Conservation (phyloP, 169 alveolate species). For the Plasmodium malariae region DNA sequence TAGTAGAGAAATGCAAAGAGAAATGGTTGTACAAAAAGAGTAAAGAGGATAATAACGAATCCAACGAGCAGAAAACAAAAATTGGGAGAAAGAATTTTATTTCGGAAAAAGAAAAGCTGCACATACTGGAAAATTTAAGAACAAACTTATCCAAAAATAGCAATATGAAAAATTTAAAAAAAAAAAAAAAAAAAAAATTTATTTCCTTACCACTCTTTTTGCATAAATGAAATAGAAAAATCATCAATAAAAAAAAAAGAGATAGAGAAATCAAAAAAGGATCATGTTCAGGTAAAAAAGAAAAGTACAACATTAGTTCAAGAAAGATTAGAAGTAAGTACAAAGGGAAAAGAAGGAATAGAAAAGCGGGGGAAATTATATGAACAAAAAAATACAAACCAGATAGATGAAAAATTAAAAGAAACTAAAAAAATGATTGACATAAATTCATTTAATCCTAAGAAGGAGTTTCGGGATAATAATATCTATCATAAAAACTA, state of each 20-base stretch:
- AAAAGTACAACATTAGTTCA: background rate
- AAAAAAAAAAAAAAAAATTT: constrained; percentile 31
- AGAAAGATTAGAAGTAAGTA: background rate
- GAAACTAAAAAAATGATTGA: background rate
- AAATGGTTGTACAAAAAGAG: background rate
- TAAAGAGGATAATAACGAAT: background rate
- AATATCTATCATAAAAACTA: background rate
- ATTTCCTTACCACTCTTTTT: constrained; percentile 46
- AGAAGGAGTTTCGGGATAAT: background rate
- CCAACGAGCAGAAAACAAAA: background rate
- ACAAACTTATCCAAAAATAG: constrained; percentile 5
- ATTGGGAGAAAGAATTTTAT: constrained; percentile 10
- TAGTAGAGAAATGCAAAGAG: background rate
- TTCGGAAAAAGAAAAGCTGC: constrained; percentile 41
- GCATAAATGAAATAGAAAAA: constrained; percentile 16
- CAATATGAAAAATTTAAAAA: background rate
- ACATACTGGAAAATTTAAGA: constrained; percentile 13
- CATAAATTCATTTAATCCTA: background rate
- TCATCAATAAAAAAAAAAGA: background rate
- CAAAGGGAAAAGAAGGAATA: background rate
- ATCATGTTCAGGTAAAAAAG: background rate
- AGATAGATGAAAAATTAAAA: background rate
- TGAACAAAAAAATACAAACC: background rate
- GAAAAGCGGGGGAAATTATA: background rate
- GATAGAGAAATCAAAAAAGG: background rate